Evolutionary conservation across 306 rosid genomes (phyloP).

Genomic region (Pyrus bretschneideri): DNA sequence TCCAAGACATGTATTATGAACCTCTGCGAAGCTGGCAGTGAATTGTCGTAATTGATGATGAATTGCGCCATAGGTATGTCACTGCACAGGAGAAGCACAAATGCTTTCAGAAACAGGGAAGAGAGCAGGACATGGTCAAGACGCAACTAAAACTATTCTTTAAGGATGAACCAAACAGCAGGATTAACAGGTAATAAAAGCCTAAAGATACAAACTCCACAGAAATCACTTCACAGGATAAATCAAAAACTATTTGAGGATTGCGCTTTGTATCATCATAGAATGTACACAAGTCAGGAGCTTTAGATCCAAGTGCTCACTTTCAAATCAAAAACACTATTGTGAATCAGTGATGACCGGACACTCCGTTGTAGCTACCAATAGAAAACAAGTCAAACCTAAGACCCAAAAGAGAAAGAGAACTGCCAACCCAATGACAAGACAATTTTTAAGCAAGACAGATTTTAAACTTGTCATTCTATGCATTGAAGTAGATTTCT

Average conservation of each 20-base stretch:
- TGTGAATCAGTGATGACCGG: neutral
- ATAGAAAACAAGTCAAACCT: neutral
- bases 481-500: neutral
- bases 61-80: conserved; percentile 95
- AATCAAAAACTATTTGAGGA: neutral
- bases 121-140: neutral
- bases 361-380: neutral
- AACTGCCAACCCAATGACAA: neutral
- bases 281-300: neutral
- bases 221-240: neutral
- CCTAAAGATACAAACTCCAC: neutral
- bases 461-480: neutral
- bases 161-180: neutral
- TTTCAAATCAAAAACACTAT: neutral
- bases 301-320: neutral
- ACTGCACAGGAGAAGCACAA: conserved; percentile 40
- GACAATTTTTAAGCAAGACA: neutral
- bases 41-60: conserved; percentile 65
- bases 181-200: neutral
- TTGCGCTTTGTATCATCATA: neutral
- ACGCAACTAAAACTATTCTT: neutral
- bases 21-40: conserved; percentile 61
- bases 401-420: neutral
- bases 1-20: conserved; percentile 80
- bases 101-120: conserved; percentile 3